Conservation (phyloP, 306 rosid genomes). For the Malus asiatica region DNA sequence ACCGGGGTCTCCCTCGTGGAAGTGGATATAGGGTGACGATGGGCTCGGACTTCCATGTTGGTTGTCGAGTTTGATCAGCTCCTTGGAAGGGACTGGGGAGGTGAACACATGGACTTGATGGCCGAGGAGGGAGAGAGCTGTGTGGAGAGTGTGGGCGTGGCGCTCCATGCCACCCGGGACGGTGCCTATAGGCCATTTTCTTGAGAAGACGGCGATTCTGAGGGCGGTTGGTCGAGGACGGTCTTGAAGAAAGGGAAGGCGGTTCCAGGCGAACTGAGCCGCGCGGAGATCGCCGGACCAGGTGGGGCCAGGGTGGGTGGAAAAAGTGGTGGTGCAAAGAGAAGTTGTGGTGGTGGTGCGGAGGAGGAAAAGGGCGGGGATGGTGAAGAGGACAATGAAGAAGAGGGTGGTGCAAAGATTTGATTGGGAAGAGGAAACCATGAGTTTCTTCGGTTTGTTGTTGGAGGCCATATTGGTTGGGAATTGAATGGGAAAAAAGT, state of each 20-base stretch:
- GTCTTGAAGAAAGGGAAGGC: conserved; percentile 36
- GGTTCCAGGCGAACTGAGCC: conserved; percentile 81
- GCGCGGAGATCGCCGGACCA: conserved; percentile 76
- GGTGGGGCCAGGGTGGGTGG: conserved; percentile 16
- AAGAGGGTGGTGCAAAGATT: conserved; percentile 59
- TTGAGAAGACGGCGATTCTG: conserved; percentile 77
- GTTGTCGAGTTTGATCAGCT: neutral
- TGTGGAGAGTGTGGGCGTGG: conserved; percentile 81
- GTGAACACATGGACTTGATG: conserved; percentile 85
- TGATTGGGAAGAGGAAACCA: conserved; percentile 29
- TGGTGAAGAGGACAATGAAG: conserved; percentile 65
- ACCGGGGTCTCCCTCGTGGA: conserved; percentile 83
- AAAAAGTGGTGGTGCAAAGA: conserved; percentile 42
- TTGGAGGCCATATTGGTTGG: conserved; percentile 44
- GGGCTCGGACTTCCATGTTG: conserved; percentile 20
- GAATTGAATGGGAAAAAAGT: neutral
- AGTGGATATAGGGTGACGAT: conserved; percentile 61
- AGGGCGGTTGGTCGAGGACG: conserved; percentile 36
- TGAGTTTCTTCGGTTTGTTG: conserved; percentile 45
- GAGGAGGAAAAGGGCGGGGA: conserved; percentile 64
- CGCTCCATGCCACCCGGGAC: conserved; percentile 98
- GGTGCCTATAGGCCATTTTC: conserved; percentile 87
- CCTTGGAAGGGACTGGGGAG: conserved; percentile 35
- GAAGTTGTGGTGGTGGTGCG: conserved; percentile 51
- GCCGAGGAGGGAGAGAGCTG: conserved; percentile 69